Conservation (phyloP, 495 filamentous ascomycete species). For the Bathelium albidoporum region DNA sequence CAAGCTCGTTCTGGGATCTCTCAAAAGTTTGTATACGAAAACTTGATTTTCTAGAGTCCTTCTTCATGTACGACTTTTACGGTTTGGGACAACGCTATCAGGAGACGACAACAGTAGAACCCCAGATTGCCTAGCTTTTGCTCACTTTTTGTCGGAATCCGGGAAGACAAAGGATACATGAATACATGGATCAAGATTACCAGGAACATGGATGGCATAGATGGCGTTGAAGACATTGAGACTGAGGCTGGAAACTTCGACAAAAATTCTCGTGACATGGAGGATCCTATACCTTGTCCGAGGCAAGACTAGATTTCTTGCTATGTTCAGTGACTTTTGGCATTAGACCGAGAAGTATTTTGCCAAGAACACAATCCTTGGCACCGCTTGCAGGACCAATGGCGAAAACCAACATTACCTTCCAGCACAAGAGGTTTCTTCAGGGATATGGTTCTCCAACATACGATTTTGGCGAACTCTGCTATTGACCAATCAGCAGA, state of each 20-base stretch:
- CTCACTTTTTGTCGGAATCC: background rate
- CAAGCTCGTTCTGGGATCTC: no score
- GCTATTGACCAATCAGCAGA: background rate
- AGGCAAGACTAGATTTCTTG: background rate
- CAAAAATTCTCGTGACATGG: background rate
- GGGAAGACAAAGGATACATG: background rate
- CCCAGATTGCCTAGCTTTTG: background rate
- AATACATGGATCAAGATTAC: background rate
- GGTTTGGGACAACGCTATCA: background rate
- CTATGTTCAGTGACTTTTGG: background rate
- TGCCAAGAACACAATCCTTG: background rate
- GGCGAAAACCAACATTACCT: background rate
- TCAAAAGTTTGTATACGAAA: conserved; percentile 6
- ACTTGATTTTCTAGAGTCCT: conserved; percentile 7
- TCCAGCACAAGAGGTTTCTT: background rate
- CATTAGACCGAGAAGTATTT: background rate
- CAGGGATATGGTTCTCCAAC: background rate
- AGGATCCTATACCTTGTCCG: background rate
- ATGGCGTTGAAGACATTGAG: background rate
- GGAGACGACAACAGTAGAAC: background rate
- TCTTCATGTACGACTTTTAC: conserved; percentile 2
- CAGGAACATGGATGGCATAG: background rate
- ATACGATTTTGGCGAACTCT: background rate
- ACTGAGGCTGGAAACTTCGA: background rate
- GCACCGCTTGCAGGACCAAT: background rate